Base-by-base conservation (phyloP, 164 flowering plant species). In the Kingdonia uniflora region DNA sequence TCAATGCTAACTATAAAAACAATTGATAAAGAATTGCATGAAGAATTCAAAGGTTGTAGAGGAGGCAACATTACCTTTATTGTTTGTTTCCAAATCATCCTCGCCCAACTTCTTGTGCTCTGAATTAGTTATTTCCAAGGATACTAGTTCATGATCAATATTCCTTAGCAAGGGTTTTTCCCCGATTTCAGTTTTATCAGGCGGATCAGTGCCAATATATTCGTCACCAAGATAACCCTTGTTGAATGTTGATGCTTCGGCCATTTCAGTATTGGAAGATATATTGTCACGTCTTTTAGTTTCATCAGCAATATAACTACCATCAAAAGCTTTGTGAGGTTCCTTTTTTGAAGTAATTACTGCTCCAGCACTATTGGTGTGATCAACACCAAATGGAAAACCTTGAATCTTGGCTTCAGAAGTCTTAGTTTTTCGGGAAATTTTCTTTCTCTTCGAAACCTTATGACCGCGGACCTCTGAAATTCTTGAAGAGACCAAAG, bases 401-500 rank as follows among this genome's bases (percentile, higher is more conserved):
- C 39, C 49, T 14, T 33, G 47, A 19, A 23, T 24, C 42, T 60
- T 55, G 12, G 24, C 57, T 41, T 42, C 40, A 54, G 49, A 11
- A 37, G 58, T 41, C 24, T 51, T 57, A 45, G 20, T 68, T 50
- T 58, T 64, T 54, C 52, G 64, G 2, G 42, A 37, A 4, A 29
- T 29, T 49, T 23, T 50, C 49, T 37, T 58, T 13, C 43, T 67
- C 58, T 41, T 61, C 22, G 49, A 69, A 48, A 59, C 59, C 25
- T 59, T 44, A 52, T 66, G 42, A 17, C 58, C 66, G 19, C 10
- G 40, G n/a, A 55, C 48, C 25, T 56, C 70, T 20, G 22, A 42
- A 54, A 37, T 41, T 11, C 38, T 68, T 51, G 51, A 20, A 24
- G 50, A 52, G 26, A 66, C 61, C 41, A 52, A 19, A 33, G 66